Base-by-base conservation (phyloP, 768 basidiomycete genomes). In the Panellus pusillus region DNA sequence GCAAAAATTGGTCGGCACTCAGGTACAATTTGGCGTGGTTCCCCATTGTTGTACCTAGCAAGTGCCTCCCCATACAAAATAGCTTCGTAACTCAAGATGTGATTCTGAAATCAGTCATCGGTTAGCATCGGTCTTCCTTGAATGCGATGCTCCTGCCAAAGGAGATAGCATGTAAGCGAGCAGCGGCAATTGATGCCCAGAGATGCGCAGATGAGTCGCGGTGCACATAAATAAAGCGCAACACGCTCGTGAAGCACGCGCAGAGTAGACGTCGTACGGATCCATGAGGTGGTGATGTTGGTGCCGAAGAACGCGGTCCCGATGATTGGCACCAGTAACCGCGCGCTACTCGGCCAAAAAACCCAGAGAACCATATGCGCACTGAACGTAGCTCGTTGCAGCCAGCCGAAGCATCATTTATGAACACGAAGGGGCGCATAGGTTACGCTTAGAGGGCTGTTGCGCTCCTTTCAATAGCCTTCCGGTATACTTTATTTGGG, bases 261-360 rank as follows among this genome's bases (percentile, higher is more conserved):
- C 84, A 55, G 78, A 81, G 67, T 84, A 84, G 40, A 86, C 72
- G 40, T 75, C 74, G 71, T 89, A 89, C 13, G 81, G 72, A 62
- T 89, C 87, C 79, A 90, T 84, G 52, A 89, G 74, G 70, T 89
- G 89, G 86, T 77, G 52, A 84, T 78, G 14, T 83, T 82, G 15
- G 72, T 64, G 20, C 88, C 89, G 66, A 89, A 89, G 12, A 87
- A 86, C 11, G 80, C 70, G 14, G 81, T 84, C 15, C 81, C 82
- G 36, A 88, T 66, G 66, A 89, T 81, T 12, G 86, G 83, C 3
- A 83, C 81, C 52, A 86, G 79, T 81, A 82, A 88, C 62, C 24
- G 24, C 24, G 24, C 24, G 24, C 6, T 6, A 24, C 24, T 24
- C 6, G 24, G 24, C 32, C 32, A 35, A 35, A 32, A 27, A 18